Conservation (phyloP, 139 green algal genomes). For the Astrephomene gubernaculifera region DNA sequence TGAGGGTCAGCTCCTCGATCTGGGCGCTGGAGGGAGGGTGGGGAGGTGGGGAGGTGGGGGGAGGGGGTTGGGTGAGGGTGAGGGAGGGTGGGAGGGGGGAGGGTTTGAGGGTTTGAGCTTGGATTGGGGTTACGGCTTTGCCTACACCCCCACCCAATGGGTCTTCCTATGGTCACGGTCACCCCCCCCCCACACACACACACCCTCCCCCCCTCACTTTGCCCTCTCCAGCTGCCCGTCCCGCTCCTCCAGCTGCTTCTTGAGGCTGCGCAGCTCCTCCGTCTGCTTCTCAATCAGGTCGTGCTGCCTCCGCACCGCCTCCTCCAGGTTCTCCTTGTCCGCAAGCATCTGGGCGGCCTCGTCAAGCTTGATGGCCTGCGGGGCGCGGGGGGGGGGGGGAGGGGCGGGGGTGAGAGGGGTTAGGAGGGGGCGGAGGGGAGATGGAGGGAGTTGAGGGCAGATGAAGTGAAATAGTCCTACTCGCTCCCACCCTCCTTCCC, state of each 20-base stretch:
- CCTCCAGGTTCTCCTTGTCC: conserved; percentile 65
- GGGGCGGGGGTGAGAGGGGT: neutral
- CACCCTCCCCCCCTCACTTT: conserved; percentile 42
- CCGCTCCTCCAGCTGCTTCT: conserved; percentile 60
- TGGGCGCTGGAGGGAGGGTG: conserved; percentile 1
- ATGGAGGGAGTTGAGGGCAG: too few relatives aligned
- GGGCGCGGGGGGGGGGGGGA: neutral
- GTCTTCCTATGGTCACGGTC: too few relatives aligned
- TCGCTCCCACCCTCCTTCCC: too few relatives aligned
- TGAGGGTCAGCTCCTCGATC: conserved; percentile 71
- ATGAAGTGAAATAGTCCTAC: too few relatives aligned
- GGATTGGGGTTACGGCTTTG: too few relatives aligned
- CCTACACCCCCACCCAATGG: too few relatives aligned
- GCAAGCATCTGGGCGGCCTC: conserved; percentile 57
- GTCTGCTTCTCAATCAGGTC: conserved; percentile 62
- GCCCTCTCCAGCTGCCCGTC: conserved; percentile 57
- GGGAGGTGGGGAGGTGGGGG: neutral
- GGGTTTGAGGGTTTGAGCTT: too few relatives aligned
- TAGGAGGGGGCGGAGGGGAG: neutral
- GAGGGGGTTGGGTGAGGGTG: neutral
- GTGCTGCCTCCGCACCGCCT: conserved; percentile 55
- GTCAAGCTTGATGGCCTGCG: conserved; percentile 53
- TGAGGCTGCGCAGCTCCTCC: conserved; percentile 62
- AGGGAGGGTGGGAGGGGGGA: neutral
- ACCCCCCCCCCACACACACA: too few relatives aligned